Conservation (phyloP, 352 stramenopile genomes). For the Phytophthora capsici region DNA sequence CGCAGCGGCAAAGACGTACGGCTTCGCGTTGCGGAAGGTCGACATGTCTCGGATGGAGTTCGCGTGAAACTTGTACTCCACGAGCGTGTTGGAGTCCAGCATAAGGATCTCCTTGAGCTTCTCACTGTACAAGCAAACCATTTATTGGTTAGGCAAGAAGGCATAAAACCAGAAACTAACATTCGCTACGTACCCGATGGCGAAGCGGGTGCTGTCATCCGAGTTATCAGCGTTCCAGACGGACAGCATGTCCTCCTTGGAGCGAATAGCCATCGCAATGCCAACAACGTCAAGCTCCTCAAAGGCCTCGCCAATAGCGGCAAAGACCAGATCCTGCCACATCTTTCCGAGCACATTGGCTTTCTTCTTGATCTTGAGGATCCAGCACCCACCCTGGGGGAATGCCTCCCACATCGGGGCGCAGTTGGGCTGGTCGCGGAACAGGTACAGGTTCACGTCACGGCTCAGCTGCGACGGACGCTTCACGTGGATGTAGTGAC, state of each 20-base stretch:
- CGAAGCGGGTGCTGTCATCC: slow-evolving; percentile 85
- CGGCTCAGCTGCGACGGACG: slow-evolving; percentile 91
- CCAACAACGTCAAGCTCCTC: slow-evolving; percentile 92
- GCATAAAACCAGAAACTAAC: not conserved
- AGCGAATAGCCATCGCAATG: slow-evolving; percentile 93
- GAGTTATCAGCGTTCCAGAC: slow-evolving; percentile 96
- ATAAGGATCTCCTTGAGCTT: slow-evolving; percentile 95
- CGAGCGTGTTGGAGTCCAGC: slow-evolving; percentile 93
- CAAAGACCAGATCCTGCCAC: slow-evolving; percentile 95
- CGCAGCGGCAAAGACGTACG: slow-evolving; percentile 89
- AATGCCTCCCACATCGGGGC: slow-evolving; percentile 93
- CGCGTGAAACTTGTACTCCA: slow-evolving; percentile 95
- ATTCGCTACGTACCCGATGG: slow-evolving; percentile 63
- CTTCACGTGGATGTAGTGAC: slow-evolving; percentile 94
- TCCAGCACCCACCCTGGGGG: slow-evolving; percentile 94
- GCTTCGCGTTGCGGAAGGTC: slow-evolving; percentile 94
- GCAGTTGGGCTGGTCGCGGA: slow-evolving; percentile 90
- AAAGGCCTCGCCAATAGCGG: slow-evolving; percentile 92
- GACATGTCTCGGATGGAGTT: slow-evolving; percentile 94
- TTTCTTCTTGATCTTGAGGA: slow-evolving; percentile 96
- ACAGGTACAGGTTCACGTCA: slow-evolving; percentile 94
- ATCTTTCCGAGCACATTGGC: slow-evolving; percentile 94
- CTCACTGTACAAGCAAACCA: slow-evolving; percentile 57
- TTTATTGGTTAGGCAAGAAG: slow-evolving; percentile 10
- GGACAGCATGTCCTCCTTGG: slow-evolving; percentile 94